phyloP scores from a whole-genome alignment of 495 filamentous ascomycete genomes.

The Podospora fimiseda region DNA sequence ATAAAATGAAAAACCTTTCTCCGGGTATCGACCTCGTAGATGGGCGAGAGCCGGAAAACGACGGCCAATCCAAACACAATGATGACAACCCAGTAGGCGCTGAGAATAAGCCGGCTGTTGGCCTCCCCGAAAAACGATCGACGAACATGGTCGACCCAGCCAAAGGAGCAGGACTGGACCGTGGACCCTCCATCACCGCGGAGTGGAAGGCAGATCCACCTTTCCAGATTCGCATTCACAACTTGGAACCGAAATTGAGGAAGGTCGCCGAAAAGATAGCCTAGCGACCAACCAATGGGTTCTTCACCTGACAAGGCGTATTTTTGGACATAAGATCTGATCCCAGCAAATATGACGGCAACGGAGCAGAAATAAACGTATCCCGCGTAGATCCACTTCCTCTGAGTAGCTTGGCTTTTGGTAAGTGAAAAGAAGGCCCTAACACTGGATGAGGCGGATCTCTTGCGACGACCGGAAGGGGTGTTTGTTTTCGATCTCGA shows the following conservation, averaged over 20 bases:
- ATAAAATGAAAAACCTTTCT: constrained; percentile 98
- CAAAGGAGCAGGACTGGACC: constrained; percentile 35
- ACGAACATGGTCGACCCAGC: constrained; percentile 55
- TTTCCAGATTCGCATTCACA: constrained; percentile 55
- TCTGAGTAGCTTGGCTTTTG: constrained; percentile 60
- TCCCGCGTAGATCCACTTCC: constrained; percentile 77
- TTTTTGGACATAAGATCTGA: constrained; percentile 60
- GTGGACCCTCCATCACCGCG: constrained; percentile 21
- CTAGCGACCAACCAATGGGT: constrained; percentile 86
- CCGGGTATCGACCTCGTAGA: constrained; percentile 87
- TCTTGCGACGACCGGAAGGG: constrained; percentile 60
- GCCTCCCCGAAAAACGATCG: constrained; percentile 60
- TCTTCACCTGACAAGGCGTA: constrained; percentile 65
- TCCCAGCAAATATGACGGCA: constrained; percentile 57
- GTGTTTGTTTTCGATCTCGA: constrained; percentile 42
- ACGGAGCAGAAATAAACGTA: constrained; percentile 67
- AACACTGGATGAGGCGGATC: constrained; percentile 58
- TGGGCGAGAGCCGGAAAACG: constrained; percentile 63
- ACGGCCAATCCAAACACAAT: constrained; percentile 63
- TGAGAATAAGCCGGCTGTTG: constrained; percentile 73
- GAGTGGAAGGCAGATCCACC: constrained; percentile 69
- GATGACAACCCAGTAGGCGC: constrained; percentile 62
- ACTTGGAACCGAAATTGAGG: constrained; percentile 59
- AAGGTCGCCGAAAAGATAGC: constrained; percentile 82
- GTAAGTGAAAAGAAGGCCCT: constrained; percentile 76